Evolutionary conservation across 257 asterid genomes (phyloP).

Genomic region (Solanum rostratum): DNA sequence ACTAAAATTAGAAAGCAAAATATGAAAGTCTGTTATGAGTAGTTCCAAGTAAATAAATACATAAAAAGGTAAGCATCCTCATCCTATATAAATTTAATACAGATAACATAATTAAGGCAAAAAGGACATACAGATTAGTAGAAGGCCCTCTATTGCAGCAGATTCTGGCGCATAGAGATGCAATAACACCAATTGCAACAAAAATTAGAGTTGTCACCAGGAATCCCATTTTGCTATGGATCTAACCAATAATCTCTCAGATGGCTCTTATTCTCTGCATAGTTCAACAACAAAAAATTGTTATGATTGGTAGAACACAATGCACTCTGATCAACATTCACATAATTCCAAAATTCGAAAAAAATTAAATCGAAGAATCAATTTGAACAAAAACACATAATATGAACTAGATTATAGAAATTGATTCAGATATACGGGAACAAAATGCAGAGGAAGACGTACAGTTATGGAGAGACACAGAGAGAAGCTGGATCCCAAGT

Average conservation of each 20-base stretch:
- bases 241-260: conserved; percentile 14
- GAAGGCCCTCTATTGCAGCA: conserved; percentile 94
- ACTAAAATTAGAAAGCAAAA: not conserved
- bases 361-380: not conserved
- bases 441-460: not conserved
- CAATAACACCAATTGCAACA: conserved; percentile 66
- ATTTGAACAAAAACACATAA: not conserved
- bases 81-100: not conserved
- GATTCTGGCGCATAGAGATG: conserved; percentile 60
- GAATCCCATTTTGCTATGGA: conserved; percentile 46
- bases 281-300: not conserved
- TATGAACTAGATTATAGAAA: not conserved
- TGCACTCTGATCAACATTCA: not conserved
- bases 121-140: conserved; percentile 69
- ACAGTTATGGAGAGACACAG: not conserved
- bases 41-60: not conserved
- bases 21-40: not conserved
- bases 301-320: not conserved
- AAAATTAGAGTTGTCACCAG: conserved; percentile 71
- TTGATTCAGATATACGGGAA: not conserved
- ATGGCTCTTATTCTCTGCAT: not conserved
- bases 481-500: conserved; percentile 35
- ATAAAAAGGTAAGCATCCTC: not conserved
- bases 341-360: not conserved
- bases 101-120: not conserved